Base-by-base conservation (phyloP, 345 rosid genomes). In the Schrenkiella parvula region DNA sequence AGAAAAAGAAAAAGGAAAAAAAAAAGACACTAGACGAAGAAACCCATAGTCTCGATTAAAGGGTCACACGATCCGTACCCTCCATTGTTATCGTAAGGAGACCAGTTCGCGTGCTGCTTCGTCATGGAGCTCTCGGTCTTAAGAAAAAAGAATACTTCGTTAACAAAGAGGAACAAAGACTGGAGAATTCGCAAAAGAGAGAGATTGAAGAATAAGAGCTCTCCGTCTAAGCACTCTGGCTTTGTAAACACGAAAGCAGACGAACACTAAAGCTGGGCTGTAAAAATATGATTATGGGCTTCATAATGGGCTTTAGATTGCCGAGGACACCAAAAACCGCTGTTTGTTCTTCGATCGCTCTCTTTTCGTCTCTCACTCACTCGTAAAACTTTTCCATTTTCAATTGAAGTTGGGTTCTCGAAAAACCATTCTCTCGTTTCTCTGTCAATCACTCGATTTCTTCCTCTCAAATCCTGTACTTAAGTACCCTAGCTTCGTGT, bases 71-170 rank as follows among this genome's bases (percentile, higher is more conserved):
- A 57, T 60, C 21, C 44, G 6, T 80, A 95, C 99, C 99, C 99
- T 79, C 99, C 99, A 87, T 95, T 95, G 93, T 88, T 88, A 70
- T 95, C 99, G 78, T 95, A 95, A 1, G 98, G 98, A 67, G 88
- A 82, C 90, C 91, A 95, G 64, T 80, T 86, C 5, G 90, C 83
- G 9, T 85, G 93, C 66, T 93, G 93, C 88, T 88, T 88, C 70
- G 86, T 80, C 97, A 91, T 89, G 79, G 86, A 73, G 54, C 58
- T 52, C 31, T 6, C 57, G 17, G 57, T 13, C 9, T 52, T 25
- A 0, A 12, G 55, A 12, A 23, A 50, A 6, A 26, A 3, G 37
- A 8, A 28, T 26, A 3, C 11, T 13, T 14, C 7, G 58, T 52
- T 52, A 25, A 17, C 11, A 21, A 13, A 12, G n/a, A 12, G 19